A percentile compares a stretch with the other conserved stretches of the same genome.
phyloP scores from a whole-genome alignment of 1,139 yeast genomes.

The Candida freyschussii region DNA sequence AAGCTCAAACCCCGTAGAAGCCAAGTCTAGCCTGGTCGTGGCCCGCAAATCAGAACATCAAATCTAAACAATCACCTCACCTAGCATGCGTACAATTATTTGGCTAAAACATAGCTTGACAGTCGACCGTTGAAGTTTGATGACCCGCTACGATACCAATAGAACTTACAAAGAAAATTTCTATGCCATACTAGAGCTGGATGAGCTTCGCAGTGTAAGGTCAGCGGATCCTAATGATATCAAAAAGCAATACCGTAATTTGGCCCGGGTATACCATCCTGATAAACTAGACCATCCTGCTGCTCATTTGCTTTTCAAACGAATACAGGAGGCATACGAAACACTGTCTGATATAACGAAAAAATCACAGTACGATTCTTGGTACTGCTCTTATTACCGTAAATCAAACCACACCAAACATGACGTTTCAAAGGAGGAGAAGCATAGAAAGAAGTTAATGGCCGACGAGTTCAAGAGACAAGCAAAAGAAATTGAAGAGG shows the following conservation, averaged over 20 bases:
- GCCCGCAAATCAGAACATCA: no score
- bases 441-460: constrained; percentile 24
- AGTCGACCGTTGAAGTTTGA: no score
- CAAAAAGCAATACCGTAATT: constrained; percentile 79
- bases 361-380: constrained; percentile 46
- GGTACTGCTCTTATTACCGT: constrained; percentile 15
- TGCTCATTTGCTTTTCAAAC: constrained; percentile 67
- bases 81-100: no score
- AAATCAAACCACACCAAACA: constrained; percentile 6
- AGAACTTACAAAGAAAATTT: constrained; percentile 14
- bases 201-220: constrained; percentile 4
- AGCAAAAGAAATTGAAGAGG: constrained; percentile 2
- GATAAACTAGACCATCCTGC: constrained; percentile 87
- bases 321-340: constrained; percentile 70
- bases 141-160: no score
- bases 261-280: constrained; percentile 90
- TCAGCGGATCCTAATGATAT: constrained; percentile 45
- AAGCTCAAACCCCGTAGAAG: no score
- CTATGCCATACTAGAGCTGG: constrained; percentile 19
- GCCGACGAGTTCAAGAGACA: constrained; percentile 15
- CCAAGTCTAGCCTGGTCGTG: no score
- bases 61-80: no score
- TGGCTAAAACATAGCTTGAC: no score
- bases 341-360: constrained; percentile 52
- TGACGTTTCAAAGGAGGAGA: constrained; percentile 10